Evolutionary conservation across 768 basidiomycete species (phyloP).

Genomic region (Crepidotus variabilis): DNA sequence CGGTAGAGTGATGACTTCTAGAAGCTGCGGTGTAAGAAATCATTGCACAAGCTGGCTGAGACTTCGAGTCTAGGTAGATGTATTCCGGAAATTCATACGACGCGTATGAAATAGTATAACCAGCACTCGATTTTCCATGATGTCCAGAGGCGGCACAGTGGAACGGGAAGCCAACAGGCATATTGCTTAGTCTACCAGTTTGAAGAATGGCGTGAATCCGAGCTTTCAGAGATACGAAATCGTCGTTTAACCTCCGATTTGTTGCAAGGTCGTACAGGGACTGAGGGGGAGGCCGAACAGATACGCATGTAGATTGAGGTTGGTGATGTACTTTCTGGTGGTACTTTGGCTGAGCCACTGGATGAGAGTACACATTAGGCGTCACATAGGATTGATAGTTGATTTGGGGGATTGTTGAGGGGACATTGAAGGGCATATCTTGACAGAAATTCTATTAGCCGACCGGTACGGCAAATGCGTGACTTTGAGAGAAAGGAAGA

Average conservation of each 20-base stretch:
- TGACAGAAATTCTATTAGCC: background rate
- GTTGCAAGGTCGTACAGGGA: constrained; percentile 6
- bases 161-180: constrained; percentile 36
- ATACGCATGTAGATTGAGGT: background rate
- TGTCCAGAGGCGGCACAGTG: constrained; percentile 10
- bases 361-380: background rate
- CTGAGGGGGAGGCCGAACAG: constrained; percentile 4
- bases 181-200: constrained; percentile 23
- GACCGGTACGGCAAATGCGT: background rate
- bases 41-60: constrained; percentile 13
- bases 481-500: background rate
- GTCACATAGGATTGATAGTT: constrained; percentile 4
- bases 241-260: constrained; percentile 9
- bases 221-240: constrained; percentile 18
- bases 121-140: constrained; percentile 13
- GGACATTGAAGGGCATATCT: constrained; percentile 6
- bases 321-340: background rate
- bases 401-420: constrained; percentile 10
- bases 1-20: background rate
- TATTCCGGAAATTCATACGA: constrained; percentile 34
- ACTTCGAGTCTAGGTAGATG: constrained; percentile 19
- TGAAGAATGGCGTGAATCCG: constrained; percentile 29
- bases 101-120: constrained; percentile 20
- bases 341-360: background rate
- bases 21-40: constrained; percentile 24